These are phyloP conservation scores for Chloris gayana DNA, from an alignment of 176 grass and related monocot genomes.

Conservation along the genomic window DNA sequence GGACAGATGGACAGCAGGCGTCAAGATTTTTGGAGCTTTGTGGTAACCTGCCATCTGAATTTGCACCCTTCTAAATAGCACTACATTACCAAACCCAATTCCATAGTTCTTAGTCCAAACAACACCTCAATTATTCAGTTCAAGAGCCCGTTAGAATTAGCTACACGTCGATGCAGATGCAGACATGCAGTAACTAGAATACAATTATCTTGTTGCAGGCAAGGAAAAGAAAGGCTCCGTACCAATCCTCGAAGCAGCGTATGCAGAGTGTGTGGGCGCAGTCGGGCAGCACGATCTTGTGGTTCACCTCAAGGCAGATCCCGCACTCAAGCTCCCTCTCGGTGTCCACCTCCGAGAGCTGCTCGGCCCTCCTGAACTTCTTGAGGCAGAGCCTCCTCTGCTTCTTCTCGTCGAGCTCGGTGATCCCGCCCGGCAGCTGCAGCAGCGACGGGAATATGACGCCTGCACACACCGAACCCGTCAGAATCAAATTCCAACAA, in stretches of 20 bases:
- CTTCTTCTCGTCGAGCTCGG: slow-evolving; percentile 46
- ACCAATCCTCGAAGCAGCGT: slow-evolving; percentile 64
- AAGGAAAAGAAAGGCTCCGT: background rate
- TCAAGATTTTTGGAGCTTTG: background rate
- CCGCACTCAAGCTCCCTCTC: slow-evolving; percentile 72
- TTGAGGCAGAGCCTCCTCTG: slow-evolving; percentile 43
- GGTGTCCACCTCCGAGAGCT: slow-evolving; percentile 40
- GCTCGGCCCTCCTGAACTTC: slow-evolving; percentile 30
- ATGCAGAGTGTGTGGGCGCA: slow-evolving; percentile 57
- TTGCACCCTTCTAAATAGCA: slow-evolving; percentile 8
- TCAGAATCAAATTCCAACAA: background rate
- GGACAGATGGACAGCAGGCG: background rate
- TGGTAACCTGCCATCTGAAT: background rate
- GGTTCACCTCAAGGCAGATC: slow-evolving; percentile 53
- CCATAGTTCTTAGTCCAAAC: background rate
- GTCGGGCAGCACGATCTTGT: slow-evolving; percentile 59
- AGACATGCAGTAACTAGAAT: background rate
- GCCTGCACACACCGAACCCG: slow-evolving; percentile 10
- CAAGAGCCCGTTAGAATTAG: background rate
- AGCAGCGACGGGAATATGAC: slow-evolving; percentile 64
- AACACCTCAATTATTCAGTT: background rate
- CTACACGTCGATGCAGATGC: background rate
- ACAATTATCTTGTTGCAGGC: background rate
- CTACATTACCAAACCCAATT: background rate
- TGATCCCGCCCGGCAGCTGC: slow-evolving; percentile 53